Base-by-base conservation (phyloP, 2,329 filamentous ascomycete species). In the Trichophyton mentagrophytes region DNA sequence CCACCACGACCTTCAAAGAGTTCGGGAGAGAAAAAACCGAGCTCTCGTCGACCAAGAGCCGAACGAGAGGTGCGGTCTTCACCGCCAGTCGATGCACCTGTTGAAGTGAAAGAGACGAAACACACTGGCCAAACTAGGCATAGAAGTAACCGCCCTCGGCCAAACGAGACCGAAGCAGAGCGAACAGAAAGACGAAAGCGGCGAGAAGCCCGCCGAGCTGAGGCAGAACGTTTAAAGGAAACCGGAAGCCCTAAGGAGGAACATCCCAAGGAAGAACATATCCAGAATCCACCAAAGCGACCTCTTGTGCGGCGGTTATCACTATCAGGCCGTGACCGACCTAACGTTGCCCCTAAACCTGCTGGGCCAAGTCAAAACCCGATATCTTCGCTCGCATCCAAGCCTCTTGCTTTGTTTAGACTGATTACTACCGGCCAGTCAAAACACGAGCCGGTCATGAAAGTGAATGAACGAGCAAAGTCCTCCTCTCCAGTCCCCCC, bases 341-440 rank as follows among this genome's bases (percentile, higher is more conserved):
- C 57, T 5, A 13, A 67, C 66, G 5, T 65, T 68, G 33, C 68
- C 69, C 1, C 33, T 15, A 42, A 47, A 47, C 9, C 38, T 47
- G 36, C 59, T 46, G 64, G 65, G 1, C 67, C 69, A 13, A 69
- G 70, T 6, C 71, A 73, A 3, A 72, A 69, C 61, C 59, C 5
- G 49, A 59, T 64, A 57, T 64, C 61, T 60, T 57, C 61, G 36
- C 62, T 63, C 51, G 65, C 59, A 58, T 65, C 59, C 58, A 69
- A 64, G 47, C 63, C 64, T 3, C 60, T 64, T 53, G 60, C 61
- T 3, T 53, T 75, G 71, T 60, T 66, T 15, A 69, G 65, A 49
- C 63, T 60, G 30, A 71, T 76, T 66, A 71, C 69, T 15, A 70
- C 69, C 15, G 76, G 72, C n/a, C 69, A 74, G 47, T 75, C 74